Evolutionary conservation across 106 monocot species (phyloP), one percentile per base, ranked within the genome.

Genomic region (Phalaenopsis aphrodite): DNA sequence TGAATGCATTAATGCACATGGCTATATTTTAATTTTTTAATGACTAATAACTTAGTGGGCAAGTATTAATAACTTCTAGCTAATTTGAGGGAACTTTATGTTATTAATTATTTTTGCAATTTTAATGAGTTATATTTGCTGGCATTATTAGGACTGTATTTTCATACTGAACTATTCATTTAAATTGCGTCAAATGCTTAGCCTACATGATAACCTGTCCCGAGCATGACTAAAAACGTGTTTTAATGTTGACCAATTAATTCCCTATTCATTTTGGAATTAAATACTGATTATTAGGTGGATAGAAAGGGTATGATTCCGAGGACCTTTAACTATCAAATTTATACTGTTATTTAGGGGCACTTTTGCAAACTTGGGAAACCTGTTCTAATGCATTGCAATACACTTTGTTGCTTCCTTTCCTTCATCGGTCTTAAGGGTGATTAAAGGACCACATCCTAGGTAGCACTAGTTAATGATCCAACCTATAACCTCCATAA

Each of bases 1-100:
- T 42, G 37, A 76, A 49, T 24, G 18, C 3, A 76, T 30, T 76
- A 14, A 76, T 43, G 6, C 38, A 14, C n/a, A 19, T 75, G 18
- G 64, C 64, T 71, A 71, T 6, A 75, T 75, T 75, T n/a, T 75
- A 18, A 75, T 75, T 8, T 75, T 18, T 45, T 75, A 45, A 45
- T 75, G 8, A 45, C 18, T 45, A 75, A 45, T 42, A 36, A 71
- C 15, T 16, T 71, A 71, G 15, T 71, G 71, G n/a, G 15, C 3
- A 52, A 52, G 7, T 71, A 38, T 71, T 30, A 71, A 71, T 15
- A 38, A 41, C 10, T 36, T 71, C 38, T 23, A 69, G 23, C 68
- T 69, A 71, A 30, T 30, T 38, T 38, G 30, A 71, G 39, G 36
- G 52, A 38, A 36, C 30, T 71, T 36, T 41, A 71, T 12, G 52